Conservation (phyloP, 2,329 filamentous ascomycete genomes). For the Diplodia sapinea region DNA sequence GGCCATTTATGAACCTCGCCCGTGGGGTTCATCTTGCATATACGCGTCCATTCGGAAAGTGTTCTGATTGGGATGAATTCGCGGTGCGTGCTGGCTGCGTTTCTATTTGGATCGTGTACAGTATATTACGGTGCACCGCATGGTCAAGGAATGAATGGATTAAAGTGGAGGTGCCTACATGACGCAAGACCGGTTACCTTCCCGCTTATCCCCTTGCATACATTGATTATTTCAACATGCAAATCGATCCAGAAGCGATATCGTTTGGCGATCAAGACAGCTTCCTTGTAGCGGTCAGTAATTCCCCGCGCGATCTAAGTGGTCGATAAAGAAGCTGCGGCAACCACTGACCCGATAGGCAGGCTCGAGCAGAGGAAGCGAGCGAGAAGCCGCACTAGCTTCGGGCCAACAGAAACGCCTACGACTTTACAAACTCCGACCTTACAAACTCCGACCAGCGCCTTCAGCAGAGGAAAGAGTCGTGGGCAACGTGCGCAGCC, state of each 20-base stretch:
- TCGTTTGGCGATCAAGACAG: not conserved
- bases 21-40: constrained; percentile 5
- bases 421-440: not conserved
- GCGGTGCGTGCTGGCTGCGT: constrained; percentile 8
- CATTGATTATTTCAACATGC: not conserved
- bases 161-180: not conserved
- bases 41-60: not conserved
- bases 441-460: too few relatives aligned
- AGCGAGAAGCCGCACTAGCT: not conserved
- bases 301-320: not conserved
- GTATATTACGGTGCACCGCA: not conserved
- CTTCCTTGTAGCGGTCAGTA: not conserved
- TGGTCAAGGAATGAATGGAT: not conserved
- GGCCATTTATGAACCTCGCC: not conserved
- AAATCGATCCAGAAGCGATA: not conserved
- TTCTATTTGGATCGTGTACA: not conserved
- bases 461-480: not conserved
- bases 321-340: not conserved
- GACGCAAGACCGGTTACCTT: not conserved
- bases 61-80: constrained; percentile 1
- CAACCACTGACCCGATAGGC: not conserved
- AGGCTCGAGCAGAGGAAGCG: not conserved
- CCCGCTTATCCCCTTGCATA: not conserved
- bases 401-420: not conserved
- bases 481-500: not conserved